Evolutionary conservation across 2,329 filamentous ascomycete genomes (phyloP).

Genomic region (Chaetomiaceae sp.): DNA sequence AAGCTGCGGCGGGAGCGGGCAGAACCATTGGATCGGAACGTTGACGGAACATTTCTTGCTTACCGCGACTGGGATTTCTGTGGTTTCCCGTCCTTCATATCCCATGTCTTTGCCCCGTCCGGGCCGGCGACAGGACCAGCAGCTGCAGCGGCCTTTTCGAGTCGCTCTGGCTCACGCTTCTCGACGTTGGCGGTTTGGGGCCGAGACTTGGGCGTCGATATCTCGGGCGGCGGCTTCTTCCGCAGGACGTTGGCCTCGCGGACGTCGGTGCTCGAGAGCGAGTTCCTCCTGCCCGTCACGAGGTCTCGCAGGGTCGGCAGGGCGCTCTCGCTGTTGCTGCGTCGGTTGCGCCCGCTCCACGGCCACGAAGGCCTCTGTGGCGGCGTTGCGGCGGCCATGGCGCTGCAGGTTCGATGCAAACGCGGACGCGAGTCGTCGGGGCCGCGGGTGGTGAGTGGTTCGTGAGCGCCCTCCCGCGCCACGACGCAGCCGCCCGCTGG

Average conservation of each 20-base stretch:
- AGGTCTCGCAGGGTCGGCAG: slow-evolving; percentile 3
- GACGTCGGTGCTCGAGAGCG: slow-evolving; percentile 11
- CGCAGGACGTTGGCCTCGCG: slow-evolving; percentile 6
- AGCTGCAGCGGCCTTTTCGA: too few relatives aligned
- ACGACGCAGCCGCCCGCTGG: slow-evolving; percentile 3
- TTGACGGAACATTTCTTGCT: slow-evolving; percentile 11
- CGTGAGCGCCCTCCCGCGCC: background rate
- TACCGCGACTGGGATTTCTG: slow-evolving; percentile 22
- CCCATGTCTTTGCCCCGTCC: background rate
- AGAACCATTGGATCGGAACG: slow-evolving; percentile 2
- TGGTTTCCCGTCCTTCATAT: background rate
- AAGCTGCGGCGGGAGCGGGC: background rate
- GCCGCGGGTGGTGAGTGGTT: background rate
- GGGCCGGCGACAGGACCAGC: too few relatives aligned
- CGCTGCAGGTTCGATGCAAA: background rate
- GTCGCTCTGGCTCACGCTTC: too few relatives aligned
- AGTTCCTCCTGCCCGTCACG: slow-evolving; percentile 13
- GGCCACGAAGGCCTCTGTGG: slow-evolving; percentile 12
- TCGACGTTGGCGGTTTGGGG: too few relatives aligned
- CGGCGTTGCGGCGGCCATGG: slow-evolving; percentile 3
- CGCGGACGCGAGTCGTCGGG: background rate
- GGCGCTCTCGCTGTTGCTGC: slow-evolving; percentile 18
- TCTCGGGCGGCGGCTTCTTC: slow-evolving; percentile 4
- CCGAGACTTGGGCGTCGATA: background rate
- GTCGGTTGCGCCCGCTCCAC: slow-evolving; percentile 12